Evolutionary conservation across 768 basidiomycete genomes (phyloP).

Genomic region (Termitomyces sp.): DNA sequence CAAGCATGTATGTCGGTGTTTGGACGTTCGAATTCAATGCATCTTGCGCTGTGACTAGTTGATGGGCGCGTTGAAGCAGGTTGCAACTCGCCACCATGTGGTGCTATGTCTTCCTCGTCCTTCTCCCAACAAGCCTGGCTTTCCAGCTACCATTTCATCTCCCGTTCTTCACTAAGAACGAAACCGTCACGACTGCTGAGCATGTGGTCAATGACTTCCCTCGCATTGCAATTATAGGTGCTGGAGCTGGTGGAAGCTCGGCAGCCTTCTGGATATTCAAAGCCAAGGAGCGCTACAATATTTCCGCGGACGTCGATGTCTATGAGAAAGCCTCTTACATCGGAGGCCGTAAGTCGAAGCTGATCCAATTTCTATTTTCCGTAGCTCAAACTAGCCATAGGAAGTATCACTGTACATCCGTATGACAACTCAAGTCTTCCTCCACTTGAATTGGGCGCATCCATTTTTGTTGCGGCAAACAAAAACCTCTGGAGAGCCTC

Average conservation of each 20-base stretch:
- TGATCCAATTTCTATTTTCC: not conserved
- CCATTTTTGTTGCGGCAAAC: constrained; percentile 81
- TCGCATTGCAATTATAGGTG: constrained; percentile 83
- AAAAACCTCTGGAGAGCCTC: constrained; percentile 69
- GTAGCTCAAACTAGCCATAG: constrained; percentile 31
- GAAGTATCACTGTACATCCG: constrained; percentile 76
- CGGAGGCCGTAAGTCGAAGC: constrained; percentile 71
- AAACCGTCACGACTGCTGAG: constrained; percentile 16
- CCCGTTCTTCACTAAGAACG: constrained; percentile 46
- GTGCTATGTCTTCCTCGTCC: constrained; percentile 20
- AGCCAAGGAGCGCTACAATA: constrained; percentile 63
- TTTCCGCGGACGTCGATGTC: constrained; percentile 77
- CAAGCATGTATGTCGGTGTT: not conserved
- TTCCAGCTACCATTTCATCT: constrained; percentile 54
- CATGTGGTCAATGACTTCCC: constrained; percentile 27
- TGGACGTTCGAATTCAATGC: not conserved
- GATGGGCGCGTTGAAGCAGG: constrained; percentile 19
- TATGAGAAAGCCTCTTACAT: constrained; percentile 76
- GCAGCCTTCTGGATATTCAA: constrained; percentile 84
- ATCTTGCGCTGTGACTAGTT: constrained; percentile 1
- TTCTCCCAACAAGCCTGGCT: constrained; percentile 30
- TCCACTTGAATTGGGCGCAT: constrained; percentile 80
- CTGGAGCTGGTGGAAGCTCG: constrained; percentile 83
- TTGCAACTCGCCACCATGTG: constrained; percentile 15
- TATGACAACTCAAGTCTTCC: constrained; percentile 55